Conservation (phyloP, 176 grass and related monocot species). For the Elaeis guineensis region DNA sequence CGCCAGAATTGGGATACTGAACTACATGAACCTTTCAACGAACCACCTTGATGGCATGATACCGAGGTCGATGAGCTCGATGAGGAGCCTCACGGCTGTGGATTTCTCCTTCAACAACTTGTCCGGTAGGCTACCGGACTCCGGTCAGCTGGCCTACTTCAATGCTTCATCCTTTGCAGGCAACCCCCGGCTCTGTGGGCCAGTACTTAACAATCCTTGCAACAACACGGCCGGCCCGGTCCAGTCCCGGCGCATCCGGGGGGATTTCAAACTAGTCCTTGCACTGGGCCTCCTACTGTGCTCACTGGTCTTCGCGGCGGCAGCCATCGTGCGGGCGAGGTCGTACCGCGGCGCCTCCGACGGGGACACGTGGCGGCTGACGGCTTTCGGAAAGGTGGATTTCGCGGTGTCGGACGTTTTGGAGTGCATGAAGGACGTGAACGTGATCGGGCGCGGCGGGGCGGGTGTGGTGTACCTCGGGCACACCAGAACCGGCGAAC, state of each 20-base stretch:
- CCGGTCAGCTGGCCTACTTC: conserved; percentile 68
- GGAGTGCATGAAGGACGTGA: conserved; percentile 92
- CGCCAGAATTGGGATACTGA: conserved; percentile 44
- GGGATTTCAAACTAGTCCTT: conserved; percentile 61
- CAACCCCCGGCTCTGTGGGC: conserved; percentile 63
- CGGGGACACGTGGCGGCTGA: conserved; percentile 47
- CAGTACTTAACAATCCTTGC: conserved; percentile 35
- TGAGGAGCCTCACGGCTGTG: conserved; percentile 71
- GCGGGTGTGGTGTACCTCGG: conserved; percentile 77
- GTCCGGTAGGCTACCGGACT: conserved; percentile 42
- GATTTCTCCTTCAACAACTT: conserved; percentile 93
- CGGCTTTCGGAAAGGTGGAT: conserved; percentile 81
- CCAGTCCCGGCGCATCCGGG: not conserved
- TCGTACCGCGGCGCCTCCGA: conserved; percentile 21
- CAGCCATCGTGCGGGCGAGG: conserved; percentile 46
- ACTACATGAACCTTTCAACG: conserved; percentile 78
- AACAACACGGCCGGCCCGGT: not conserved
- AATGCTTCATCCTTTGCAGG: conserved; percentile 71
- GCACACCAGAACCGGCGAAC: conserved; percentile 22
- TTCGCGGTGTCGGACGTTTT: conserved; percentile 77
- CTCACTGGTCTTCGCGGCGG: conserved; percentile 63
- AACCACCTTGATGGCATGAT: conserved; percentile 56
- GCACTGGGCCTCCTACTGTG: conserved; percentile 66
- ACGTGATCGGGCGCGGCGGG: conserved; percentile 85
- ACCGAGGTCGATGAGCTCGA: conserved; percentile 46